Conservation (phyloP, 2,329 filamentous ascomycete species). For the Neopestalotiopsis clavispora region DNA sequence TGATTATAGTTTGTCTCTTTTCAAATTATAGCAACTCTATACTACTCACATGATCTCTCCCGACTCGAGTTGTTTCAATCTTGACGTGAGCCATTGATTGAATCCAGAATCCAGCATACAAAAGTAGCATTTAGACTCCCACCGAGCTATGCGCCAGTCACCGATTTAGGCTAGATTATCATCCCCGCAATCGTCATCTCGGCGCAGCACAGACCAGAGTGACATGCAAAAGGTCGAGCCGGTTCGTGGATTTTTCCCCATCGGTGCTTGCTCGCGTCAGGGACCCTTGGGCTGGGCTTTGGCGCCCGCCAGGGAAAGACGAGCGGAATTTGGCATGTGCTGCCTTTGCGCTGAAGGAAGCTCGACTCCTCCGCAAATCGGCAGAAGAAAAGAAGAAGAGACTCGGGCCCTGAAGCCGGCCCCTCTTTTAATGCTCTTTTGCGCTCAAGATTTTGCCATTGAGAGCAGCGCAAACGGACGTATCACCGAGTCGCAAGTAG, state of each 20-base stretch:
- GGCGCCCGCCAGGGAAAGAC: not conserved
- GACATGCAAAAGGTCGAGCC: not conserved
- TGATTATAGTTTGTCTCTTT: not conserved
- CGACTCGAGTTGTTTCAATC: not conserved
- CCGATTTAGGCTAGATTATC: slow-evolving; percentile 1
- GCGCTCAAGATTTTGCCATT: slow-evolving; percentile 15
- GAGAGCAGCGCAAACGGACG: slow-evolving; percentile 13
- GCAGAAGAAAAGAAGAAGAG: slow-evolving; percentile 29
- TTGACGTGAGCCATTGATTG: not conserved
- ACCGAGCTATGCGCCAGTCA: slow-evolving; percentile 1
- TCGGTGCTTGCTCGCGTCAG: not conserved
- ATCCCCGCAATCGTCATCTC: slow-evolving; percentile 14
- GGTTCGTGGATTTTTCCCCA: slow-evolving; percentile 1
- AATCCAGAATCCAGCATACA: too few relatives aligned
- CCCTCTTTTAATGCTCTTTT: slow-evolving; percentile 18
- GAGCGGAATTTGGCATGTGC: slow-evolving; percentile 2
- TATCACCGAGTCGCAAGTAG: slow-evolving; percentile 10
- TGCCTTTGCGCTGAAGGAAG: not conserved
- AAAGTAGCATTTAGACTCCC: not conserved
- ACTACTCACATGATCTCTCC: not conserved
- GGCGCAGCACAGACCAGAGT: not conserved
- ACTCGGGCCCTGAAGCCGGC: slow-evolving; percentile 18
- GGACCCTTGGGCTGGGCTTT: not conserved
- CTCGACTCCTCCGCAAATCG: slow-evolving; percentile 30
- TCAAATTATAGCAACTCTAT: not conserved